Evolutionary conservation across 495 filamentous ascomycete species (phyloP).

Genomic region (Penicillium malachiteum): DNA sequence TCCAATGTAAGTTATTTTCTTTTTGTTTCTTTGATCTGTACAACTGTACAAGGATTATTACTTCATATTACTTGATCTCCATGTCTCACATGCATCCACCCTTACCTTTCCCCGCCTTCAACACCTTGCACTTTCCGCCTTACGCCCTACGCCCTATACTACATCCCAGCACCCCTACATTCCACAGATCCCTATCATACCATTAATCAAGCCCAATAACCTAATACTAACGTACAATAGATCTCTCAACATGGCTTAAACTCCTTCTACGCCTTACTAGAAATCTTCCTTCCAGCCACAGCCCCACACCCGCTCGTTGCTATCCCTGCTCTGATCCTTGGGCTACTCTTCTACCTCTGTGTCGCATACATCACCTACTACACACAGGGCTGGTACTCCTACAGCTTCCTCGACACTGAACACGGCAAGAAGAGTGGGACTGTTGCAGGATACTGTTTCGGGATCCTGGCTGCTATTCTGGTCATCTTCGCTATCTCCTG

Average conservation of each 20-base stretch:
- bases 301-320: conserved; percentile 49
- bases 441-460: conserved; percentile 50
- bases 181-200: not conserved
- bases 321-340: conserved; percentile 34
- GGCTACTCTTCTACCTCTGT: conserved; percentile 68
- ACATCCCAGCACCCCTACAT: conserved; percentile 1
- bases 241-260: conserved; percentile 75
- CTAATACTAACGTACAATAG: conserved; percentile 22
- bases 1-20: conserved; percentile 52
- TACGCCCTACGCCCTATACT: not conserved
- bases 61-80: not conserved
- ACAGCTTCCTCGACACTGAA: conserved; percentile 66
- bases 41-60: not conserved
- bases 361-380: conserved; percentile 72
- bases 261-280: conserved; percentile 65
- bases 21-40: not conserved
- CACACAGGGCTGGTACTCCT: conserved; percentile 71
- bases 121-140: not conserved
- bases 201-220: not conserved
- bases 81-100: not conserved
- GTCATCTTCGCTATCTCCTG: conserved; percentile 61
- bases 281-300: conserved; percentile 64
- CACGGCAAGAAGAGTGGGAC: conserved; percentile 41
- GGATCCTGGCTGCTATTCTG: conserved; percentile 61
- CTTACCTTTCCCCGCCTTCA: not conserved